Evolutionary conservation across 108 stramenopile genomes (phyloP), one percentile per base, ranked within the genome.

Genomic region (Pseudonitzschia delicatissima): DNA sequence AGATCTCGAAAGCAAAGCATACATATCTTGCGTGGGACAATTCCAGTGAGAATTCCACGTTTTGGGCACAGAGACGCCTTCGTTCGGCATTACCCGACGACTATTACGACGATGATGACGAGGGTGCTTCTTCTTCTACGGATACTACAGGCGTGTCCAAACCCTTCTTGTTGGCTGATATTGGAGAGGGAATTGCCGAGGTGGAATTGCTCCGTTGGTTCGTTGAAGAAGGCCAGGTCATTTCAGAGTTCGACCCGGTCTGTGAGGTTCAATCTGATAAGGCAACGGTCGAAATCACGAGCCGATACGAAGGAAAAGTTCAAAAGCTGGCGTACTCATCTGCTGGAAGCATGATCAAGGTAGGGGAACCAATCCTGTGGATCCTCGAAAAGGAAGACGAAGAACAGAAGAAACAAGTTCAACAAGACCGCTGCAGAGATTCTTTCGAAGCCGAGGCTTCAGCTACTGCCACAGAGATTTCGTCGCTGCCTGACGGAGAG

Each of bases 101-200:
- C 21, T n/a, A 28, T 23, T 27, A 53, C 51, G 51, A 53, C 51
- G 26, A 53, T 26, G 29, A 27, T 4, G 26, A 53, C 8, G 51
- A 53, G 13, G 51, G 27, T n/a, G 48, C 48, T 8, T 49, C 48
- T 49, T 17, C 18, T 49, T 7, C n/a, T 27, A 53, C 25, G 13
- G 26, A 53, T 23, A 31, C 8, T 23, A 53, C 23, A 12, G 27
- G 25, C 6, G 25, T 13, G 7, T 13, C 51, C 25, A 79, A 70
- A 18, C 92, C 92, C n/a, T 93, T 93, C 73, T 62, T 87, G 47
- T 77, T 95, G 28, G 93, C 96, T 5, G 99, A 99, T 52, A 98
- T 99, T 76, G 99, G 99, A 47, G 99, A 99, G 68, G 99, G 99
- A 9, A 99, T 99, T 68, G 78, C 87, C 31, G 99, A 99, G 77